Base-by-base conservation (phyloP, 805 yeast genomes). In the Teunomyces panamensis region DNA sequence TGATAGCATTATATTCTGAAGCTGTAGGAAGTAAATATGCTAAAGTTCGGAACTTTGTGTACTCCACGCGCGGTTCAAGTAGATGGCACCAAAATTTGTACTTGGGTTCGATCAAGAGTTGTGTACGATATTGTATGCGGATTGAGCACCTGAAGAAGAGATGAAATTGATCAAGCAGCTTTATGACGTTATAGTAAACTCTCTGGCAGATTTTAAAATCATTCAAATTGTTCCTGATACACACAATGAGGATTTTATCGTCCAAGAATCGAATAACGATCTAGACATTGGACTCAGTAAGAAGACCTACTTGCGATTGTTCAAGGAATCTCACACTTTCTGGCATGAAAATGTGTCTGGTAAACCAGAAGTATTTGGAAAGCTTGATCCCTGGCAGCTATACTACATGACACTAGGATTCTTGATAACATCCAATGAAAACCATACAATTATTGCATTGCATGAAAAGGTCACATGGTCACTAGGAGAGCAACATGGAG, bases 391-490 rank as follows among this genome's bases (percentile, higher is more conserved):
- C 11, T 44, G 50, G 51, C 49, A 56, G 6, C 9, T 56, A 14
- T 70, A 69, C 46, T 53, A 55, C 42, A 63, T 65, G 54, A 65
- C 73, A 0, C 42, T 68, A n/a, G 68, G 73, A 1, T 61, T 60
- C 39, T 50, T 73, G 35, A 37, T 65, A 13, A 71, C 75, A 11
- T 68, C 75, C 13, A 68, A 71, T 49, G 78, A 73, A 44, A 62
- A 69, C 52, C 68, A 67, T 45, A 61, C 67, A 13, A 54, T 64
- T 1, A 50, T 69, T 30, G 36, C 48, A 4, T 34, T 63, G 4
- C 77, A 72, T 50, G 69, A 69, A 39, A 32, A 35, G 14, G 50
- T 61, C 1, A 47, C 62, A 2, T 33, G 34, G 30, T 55, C 54
- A 39, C 42, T 63, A 3, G 17, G 16, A 17, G 11, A 30, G 17